A percentile compares a stretch with the other conserved stretches of the same genome.
Conservation (phyloP, 2,329 filamentous ascomycete species). For the Pseudocercospora cruenta region DNA sequence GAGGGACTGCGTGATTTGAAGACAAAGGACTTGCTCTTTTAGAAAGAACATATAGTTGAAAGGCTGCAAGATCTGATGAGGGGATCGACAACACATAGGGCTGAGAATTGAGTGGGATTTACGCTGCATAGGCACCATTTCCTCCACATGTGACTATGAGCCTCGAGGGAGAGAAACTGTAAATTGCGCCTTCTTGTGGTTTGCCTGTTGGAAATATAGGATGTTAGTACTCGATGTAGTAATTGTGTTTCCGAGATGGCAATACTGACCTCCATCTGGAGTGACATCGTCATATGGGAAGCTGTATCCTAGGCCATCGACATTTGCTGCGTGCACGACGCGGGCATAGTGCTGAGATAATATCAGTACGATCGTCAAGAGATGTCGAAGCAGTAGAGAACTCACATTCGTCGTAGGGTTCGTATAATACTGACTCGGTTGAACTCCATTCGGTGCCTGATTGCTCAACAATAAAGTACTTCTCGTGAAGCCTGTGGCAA, state of each 20-base stretch:
- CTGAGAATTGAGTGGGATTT: not conserved
- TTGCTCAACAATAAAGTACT: constrained; percentile 63
- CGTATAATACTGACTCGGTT: constrained; percentile 36
- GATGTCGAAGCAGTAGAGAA: not conserved
- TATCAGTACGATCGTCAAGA: constrained; percentile 14
- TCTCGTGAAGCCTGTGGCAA: constrained; percentile 76
- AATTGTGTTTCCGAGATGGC: not conserved
- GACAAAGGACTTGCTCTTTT: not conserved
- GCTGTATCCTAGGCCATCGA: constrained; percentile 64
- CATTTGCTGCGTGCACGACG: constrained; percentile 48
- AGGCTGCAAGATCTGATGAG: not conserved
- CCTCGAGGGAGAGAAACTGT: constrained; percentile 32
- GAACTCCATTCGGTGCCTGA: constrained; percentile 40
- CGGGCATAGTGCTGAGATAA: constrained; percentile 37
- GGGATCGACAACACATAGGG: not conserved
- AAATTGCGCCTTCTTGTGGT: constrained; percentile 39
- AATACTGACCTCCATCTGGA: constrained; percentile 52
- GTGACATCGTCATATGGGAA: constrained; percentile 72
- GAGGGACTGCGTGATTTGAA: not conserved
- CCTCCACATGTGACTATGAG: constrained; percentile 38
- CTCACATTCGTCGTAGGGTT: constrained; percentile 38
- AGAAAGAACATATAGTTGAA: too few species aligned
- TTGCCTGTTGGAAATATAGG: constrained; percentile 15
- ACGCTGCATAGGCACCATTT: constrained; percentile 33
- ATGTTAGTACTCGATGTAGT: constrained; percentile 5